phyloP scores from a whole-genome alignment of 2,329 filamentous ascomycete genomes.

The Aureobasidium sp. region DNA sequence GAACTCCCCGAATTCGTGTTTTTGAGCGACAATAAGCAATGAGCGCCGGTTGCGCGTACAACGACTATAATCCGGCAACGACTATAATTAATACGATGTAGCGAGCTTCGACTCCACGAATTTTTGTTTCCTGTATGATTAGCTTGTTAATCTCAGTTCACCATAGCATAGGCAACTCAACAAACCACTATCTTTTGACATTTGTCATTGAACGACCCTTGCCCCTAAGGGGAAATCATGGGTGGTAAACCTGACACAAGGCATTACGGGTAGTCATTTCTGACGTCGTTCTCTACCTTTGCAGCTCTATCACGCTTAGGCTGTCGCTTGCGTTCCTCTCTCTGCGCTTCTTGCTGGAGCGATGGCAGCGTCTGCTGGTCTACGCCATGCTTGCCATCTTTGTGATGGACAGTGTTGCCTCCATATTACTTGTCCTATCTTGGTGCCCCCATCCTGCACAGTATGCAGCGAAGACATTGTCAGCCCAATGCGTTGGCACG shows the following conservation, averaged over 20 bases:
- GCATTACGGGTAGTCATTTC: background rate
- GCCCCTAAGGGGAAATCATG: no score
- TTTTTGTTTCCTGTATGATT: no score
- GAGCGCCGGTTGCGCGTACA: background rate
- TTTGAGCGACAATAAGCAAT: background rate
- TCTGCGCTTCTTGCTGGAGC: conserved; percentile 30
- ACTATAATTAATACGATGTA: no score
- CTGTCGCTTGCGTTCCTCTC: conserved; percentile 38
- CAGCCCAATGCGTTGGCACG: background rate
- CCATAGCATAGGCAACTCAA: no score
- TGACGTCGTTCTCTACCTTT: conserved; percentile 29
- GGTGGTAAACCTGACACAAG: no score
- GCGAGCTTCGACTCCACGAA: no score
- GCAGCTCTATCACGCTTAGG: conserved; percentile 33
- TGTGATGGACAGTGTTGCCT: conserved; percentile 26
- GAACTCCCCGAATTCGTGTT: background rate
- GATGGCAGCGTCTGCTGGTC: conserved; percentile 28
- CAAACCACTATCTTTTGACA: no score
- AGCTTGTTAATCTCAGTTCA: background rate
- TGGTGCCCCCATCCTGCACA: background rate
- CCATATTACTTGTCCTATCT: conserved; percentile 22
- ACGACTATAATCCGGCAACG: background rate
- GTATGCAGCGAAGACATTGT: background rate
- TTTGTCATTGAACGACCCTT: no score
- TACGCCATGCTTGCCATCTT: conserved; percentile 17